Percentiles rank a stretch among this genome's conserved stretches.
Conservation (phyloP, 2,329 filamentous ascomycete species). For the Sporothrix pallida region DNA sequence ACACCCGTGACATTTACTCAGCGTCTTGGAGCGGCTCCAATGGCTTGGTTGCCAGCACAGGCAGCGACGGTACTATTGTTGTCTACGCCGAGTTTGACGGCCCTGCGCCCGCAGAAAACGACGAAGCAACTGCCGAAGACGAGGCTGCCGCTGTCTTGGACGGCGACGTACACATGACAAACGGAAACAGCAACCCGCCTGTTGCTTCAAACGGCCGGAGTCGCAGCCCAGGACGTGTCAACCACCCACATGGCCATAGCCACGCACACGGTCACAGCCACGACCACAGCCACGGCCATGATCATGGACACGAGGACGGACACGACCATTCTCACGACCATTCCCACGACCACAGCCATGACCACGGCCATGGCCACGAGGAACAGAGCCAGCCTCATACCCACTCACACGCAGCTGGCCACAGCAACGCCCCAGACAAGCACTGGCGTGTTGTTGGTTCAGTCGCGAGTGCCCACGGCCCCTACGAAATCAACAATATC, state of each 20-base stretch:
- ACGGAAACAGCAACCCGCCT: background rate
- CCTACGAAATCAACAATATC: constrained; percentile 93
- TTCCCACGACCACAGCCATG: constrained; percentile 22
- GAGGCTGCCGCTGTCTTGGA: constrained; percentile 34
- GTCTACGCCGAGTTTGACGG: constrained; percentile 70
- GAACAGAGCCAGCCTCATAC: background rate
- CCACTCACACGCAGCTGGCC: background rate
- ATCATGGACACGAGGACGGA: constrained; percentile 38
- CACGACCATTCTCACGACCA: constrained; percentile 9
- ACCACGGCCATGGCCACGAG: constrained; percentile 44
- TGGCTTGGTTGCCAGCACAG: constrained; percentile 83
- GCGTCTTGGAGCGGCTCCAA: constrained; percentile 80
- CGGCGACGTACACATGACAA: constrained; percentile 35
- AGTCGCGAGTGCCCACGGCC: constrained; percentile 79
- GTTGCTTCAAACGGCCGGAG: constrained; percentile 27
- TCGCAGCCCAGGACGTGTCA: constrained; percentile 15
- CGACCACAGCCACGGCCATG: constrained; percentile 44
- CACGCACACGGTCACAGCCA: constrained; percentile 34
- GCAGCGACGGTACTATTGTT: constrained; percentile 82
- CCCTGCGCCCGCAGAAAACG: background rate
- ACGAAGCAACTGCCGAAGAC: constrained; percentile 22
- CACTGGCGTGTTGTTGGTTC: constrained; percentile 75
- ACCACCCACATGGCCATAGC: constrained; percentile 36
- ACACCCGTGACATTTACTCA: constrained; percentile 83
- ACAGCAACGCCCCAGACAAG: constrained; percentile 1